Conservation (phyloP, 1,139 yeast genomes). For the Suhomyces taliae region DNA sequence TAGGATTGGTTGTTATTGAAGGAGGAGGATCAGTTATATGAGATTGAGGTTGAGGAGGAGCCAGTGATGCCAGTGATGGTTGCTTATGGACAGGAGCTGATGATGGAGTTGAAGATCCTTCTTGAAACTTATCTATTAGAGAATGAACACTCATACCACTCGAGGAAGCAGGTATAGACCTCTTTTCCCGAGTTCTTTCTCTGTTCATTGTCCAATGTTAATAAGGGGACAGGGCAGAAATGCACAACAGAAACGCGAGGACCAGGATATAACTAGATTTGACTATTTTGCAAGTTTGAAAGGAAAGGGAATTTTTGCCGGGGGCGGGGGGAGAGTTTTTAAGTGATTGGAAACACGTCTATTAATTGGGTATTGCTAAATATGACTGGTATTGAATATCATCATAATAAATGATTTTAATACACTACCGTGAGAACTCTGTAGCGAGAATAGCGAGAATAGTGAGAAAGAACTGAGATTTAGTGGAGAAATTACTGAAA, state of each 20-base stretch:
- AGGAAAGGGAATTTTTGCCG: not conserved
- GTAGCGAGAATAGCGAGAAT: not conserved
- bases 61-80: not conserved
- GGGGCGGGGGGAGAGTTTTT: not conserved
- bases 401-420: not conserved
- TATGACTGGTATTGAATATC: not conserved
- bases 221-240: not conserved
- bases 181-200: constrained; percentile 6
- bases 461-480: not conserved
- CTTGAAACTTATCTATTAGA: constrained; percentile 16
- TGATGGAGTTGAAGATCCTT: constrained; percentile 1
- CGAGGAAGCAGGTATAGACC: not conserved
- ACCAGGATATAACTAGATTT: too few species aligned
- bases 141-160: constrained; percentile 17
- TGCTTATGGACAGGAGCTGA: not conserved
- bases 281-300: too few species aligned
- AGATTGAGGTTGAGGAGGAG: not conserved
- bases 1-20: not conserved
- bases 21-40: constrained; percentile 1
- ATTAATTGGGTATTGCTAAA: not conserved
- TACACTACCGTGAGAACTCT: not conserved
- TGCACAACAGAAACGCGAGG: not conserved
- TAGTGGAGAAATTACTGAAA: not conserved
- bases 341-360: not conserved
- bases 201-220: constrained; percentile 4